Evolutionary conservation across 1,284 basidiomycete species (phyloP), one percentile per base, ranked within the genome.

Genomic region (Pseudozyma sp.): DNA sequence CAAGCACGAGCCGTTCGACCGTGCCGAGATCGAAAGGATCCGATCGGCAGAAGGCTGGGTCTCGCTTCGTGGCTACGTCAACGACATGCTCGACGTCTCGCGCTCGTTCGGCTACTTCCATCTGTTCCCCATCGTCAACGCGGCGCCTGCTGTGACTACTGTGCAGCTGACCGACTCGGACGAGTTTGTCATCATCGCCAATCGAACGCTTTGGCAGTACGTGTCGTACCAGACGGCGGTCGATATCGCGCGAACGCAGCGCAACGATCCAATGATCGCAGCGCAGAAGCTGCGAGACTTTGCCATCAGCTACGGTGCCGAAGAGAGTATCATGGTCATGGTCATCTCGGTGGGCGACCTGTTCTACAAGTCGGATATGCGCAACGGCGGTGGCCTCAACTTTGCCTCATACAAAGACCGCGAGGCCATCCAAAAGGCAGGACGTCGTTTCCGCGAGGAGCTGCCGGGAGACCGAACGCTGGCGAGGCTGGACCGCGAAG

Each of bases 321-420:
- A 94, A 72, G 93, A 93, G 14, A 94, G 91, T 68, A 92, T 93
- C 63, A 97, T 98, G 94, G 94, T 99, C 85, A 98, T 99, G 96
- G 94, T 98, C 39, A 90, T 99, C 75, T 90, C 90, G 50, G 88
- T 97, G 14, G 89, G 89, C 11, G 93, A 93, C 80, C 86, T 95
- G 35, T 94, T 95, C 87, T 78, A 83, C 14, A 69, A 84, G 34
- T 86, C 89, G 40, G 85, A 68, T 40, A 63, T 64, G 55, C 55
- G 64, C 40, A 70, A 49, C 65, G 63, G 63, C 8, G 63, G 55
- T 17, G 59, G 59, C 6, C 44, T 62, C 30, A 57, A 51, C 45
- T 67, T 67, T 53, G 49, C 67, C 33, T 69, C 62, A 45, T 63
- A 64, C 24, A 62, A 67, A 49, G 50, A 61, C 35, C 54, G 44